phyloP scores from a whole-genome alignment of 2,329 filamentous ascomycete genomes.

The Chaetomiaceae sp. region DNA sequence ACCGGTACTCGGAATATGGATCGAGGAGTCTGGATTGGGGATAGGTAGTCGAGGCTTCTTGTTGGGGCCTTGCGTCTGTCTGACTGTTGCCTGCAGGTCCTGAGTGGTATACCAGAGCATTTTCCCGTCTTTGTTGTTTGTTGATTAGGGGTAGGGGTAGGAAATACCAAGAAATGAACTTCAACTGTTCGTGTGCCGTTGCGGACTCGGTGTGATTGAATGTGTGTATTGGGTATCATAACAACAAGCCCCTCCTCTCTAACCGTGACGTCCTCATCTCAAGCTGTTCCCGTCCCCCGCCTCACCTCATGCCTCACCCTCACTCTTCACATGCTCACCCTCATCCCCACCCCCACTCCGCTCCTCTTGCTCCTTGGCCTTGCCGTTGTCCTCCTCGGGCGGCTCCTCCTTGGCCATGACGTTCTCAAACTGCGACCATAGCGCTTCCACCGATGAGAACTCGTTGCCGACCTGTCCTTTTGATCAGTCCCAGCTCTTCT shows the following conservation, averaged over 20 bases:
- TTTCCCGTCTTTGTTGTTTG: slow-evolving; percentile 6
- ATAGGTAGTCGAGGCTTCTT: not conserved
- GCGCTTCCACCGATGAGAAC: slow-evolving; percentile 90
- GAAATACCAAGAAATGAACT: slow-evolving; percentile 5
- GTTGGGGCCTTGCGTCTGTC: not conserved
- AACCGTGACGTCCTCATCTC: too few relatives aligned
- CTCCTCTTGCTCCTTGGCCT: slow-evolving; percentile 20
- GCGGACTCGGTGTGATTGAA: not conserved
- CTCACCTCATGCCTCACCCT: slow-evolving; percentile 13
- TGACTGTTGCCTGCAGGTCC: not conserved
- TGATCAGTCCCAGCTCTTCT: not conserved
- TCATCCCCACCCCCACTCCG: slow-evolving; percentile 30
- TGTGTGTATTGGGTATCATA: slow-evolving; percentile 8
- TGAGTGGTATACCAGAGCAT: not conserved
- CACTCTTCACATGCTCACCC: slow-evolving; percentile 19
- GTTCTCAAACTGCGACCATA: slow-evolving; percentile 96
- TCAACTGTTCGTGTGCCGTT: not conserved
- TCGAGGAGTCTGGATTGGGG: not conserved
- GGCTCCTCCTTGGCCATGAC: slow-evolving; percentile 81
- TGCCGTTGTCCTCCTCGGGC: slow-evolving; percentile 30
- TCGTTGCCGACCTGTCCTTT: slow-evolving; percentile 76
- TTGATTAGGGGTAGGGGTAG: slow-evolving; percentile 12
- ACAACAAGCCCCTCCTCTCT: too few relatives aligned
- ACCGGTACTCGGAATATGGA: not conserved
- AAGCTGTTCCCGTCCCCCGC: too few relatives aligned